Conservation (phyloP, 2,329 filamentous ascomycete species). For the Trichoderma endophyticum region DNA sequence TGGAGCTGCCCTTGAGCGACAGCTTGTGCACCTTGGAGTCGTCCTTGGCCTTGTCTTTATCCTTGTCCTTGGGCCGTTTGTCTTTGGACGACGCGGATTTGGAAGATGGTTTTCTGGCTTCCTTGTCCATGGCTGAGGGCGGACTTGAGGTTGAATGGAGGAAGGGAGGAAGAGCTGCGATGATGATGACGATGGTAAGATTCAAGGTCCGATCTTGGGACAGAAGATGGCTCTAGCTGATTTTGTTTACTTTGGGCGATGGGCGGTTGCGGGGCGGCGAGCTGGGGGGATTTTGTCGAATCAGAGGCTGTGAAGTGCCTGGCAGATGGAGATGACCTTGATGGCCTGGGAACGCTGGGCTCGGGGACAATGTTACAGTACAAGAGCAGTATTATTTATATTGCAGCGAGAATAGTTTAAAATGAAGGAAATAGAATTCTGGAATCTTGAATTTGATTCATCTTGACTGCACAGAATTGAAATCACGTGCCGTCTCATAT, state of each 20-base stretch:
- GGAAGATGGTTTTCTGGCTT: not conserved
- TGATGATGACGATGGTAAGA: not conserved
- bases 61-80: constrained; percentile 30
- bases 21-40: constrained; percentile 95
- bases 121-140: not conserved
- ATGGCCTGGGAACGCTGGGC: not conserved
- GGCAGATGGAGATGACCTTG: not conserved
- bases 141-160: not conserved
- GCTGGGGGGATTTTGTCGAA: not conserved
- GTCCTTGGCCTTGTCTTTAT: constrained; percentile 48
- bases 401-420: not conserved
- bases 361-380: not conserved
- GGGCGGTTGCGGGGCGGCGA: constrained; percentile 4
- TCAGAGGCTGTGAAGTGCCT: not conserved
- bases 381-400: no score
- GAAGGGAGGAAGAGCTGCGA: not conserved
- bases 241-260: constrained; percentile 13
- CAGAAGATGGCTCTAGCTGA: not conserved
- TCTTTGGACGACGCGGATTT: constrained; percentile 1
- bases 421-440: not conserved
- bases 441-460: not conserved
- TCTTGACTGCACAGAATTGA: not conserved
- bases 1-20: constrained; percentile 77
- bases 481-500: not conserved
- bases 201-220: not conserved